Evolutionary conservation across 2,329 filamentous ascomycete genomes (phyloP).

Genomic region (Phyllosticta capitalensis): DNA sequence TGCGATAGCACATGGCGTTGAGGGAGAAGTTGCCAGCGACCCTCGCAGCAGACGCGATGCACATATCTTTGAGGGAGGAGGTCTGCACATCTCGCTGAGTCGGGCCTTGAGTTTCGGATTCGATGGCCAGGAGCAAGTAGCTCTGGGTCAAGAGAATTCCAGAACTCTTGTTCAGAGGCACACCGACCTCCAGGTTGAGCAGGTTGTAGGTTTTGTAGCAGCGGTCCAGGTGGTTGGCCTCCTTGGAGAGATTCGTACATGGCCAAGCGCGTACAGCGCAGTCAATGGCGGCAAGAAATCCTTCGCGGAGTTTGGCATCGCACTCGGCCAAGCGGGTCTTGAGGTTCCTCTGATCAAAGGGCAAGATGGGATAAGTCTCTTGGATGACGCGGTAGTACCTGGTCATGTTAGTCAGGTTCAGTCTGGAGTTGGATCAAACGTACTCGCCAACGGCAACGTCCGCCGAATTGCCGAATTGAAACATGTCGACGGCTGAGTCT

Average conservation of each 20-base stretch:
- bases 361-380: constrained; percentile 24
- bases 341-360: constrained; percentile 22
- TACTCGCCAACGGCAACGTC: constrained; percentile 4
- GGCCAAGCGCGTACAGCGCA: constrained; percentile 24
- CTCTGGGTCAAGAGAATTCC: constrained; percentile 23
- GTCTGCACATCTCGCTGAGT: constrained; percentile 22
- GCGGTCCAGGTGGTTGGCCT: constrained; percentile 2
- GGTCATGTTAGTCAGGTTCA: constrained; percentile 12
- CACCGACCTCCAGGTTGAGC: constrained; percentile 18
- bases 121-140: constrained; percentile 23
- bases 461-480: constrained; percentile 22
- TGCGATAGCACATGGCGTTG: constrained; percentile 1
- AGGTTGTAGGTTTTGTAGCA: constrained; percentile 16
- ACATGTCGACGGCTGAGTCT: constrained; percentile 15
- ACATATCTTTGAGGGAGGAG: constrained; percentile 18
- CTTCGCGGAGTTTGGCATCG: constrained; percentile 25
- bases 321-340: constrained; percentile 25
- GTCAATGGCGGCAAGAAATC: constrained; percentile 27
- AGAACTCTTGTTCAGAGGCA: constrained; percentile 24
- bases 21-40: background rate
- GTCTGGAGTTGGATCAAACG: background rate
- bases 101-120: constrained; percentile 24
- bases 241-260: constrained; percentile 13
- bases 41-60: background rate
- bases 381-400: constrained; percentile 30